Percentiles rank a stretch among this genome's conserved stretches.
These are phyloP conservation scores for Nadsonia commutata DNA, from an alignment of 1,139 yeast genomes.

Conservation along the genomic window DNA sequence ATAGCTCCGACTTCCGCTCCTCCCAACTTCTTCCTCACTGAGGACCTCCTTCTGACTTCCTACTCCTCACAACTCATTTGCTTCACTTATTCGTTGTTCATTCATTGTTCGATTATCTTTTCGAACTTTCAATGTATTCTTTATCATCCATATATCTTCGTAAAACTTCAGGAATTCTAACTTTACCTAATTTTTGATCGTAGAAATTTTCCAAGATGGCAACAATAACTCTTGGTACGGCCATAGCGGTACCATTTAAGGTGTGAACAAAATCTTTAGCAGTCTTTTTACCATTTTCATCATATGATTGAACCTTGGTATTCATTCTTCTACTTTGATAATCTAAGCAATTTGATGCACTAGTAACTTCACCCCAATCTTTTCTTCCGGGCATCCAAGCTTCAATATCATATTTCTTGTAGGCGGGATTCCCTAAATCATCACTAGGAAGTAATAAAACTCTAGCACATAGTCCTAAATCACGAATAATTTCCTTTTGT, in stretches of 20 bases:
- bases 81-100: background rate
- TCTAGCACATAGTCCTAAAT: constrained; percentile 66
- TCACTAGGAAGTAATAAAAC: constrained; percentile 80
- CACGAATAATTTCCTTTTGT: constrained; percentile 49
- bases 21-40: too few relatives aligned
- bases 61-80: background rate
- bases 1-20: too few relatives aligned
- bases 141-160: constrained; percentile 25
- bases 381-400: constrained; percentile 99
- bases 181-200: constrained; percentile 39
- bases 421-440: constrained; percentile 90
- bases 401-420: constrained; percentile 83
- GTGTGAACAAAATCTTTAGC: constrained; percentile 50
- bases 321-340: constrained; percentile 78
- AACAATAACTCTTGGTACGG: constrained; percentile 80
- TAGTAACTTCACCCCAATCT: constrained; percentile 83
- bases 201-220: constrained; percentile 80
- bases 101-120: background rate
- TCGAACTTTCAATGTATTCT: constrained; percentile 16
- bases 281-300: constrained; percentile 19
- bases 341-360: constrained; percentile 85
- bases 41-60: too few relatives aligned
- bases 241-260: constrained; percentile 90
- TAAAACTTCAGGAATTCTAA: constrained; percentile 55
- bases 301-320: constrained; percentile 31